Evolutionary conservation across 2,329 filamentous ascomycete genomes (phyloP).

Genomic region (Claviceps sp.): DNA sequence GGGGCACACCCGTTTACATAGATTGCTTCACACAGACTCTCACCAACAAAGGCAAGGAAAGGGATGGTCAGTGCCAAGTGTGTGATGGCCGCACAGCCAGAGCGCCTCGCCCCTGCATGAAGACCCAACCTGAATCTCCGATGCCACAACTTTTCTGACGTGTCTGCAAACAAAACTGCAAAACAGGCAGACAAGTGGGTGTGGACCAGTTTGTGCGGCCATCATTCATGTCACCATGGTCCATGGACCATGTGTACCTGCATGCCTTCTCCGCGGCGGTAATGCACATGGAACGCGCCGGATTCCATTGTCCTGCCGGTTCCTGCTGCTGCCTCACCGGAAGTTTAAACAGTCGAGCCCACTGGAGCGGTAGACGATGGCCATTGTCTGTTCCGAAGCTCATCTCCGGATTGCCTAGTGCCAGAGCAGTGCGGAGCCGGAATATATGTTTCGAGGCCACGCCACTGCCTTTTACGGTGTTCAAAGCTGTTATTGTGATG

Average conservation of each 20-base stretch:
- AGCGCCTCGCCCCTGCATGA: slow-evolving; percentile 1
- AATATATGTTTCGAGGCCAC: background rate
- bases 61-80: background rate
- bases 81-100: background rate
- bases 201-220: background rate
- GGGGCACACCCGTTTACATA: background rate
- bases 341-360: background rate
- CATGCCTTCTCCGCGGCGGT: background rate
- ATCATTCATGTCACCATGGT: too few relatives aligned
- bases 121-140: background rate
- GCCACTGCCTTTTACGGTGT: background rate
- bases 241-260: background rate
- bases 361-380: background rate
- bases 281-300: background rate
- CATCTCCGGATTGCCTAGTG: background rate
- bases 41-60: background rate
- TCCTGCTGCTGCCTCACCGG: background rate
- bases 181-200: background rate
- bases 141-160: background rate
- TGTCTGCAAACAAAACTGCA: too few relatives aligned
- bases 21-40: background rate
- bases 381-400: background rate
- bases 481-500: background rate
- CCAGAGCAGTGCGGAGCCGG: background rate
- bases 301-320: background rate